These are phyloP conservation scores for Ceratocystis colombiana DNA, from an alignment of 2,329 filamentous ascomycete species.

Conservation along the genomic window DNA sequence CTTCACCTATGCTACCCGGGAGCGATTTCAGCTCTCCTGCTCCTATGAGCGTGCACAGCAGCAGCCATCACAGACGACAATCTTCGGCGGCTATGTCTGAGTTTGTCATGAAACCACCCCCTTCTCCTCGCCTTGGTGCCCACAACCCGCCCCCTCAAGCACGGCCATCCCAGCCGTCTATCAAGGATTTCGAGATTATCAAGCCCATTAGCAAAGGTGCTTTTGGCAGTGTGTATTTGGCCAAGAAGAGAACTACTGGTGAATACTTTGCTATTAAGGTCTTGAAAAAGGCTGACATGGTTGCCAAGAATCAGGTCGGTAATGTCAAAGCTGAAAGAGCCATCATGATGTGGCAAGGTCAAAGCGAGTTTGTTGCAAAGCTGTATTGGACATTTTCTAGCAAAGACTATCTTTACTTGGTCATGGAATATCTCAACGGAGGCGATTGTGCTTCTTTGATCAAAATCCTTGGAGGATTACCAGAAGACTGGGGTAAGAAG, in stretches of 20 bases:
- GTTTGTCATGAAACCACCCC: slow-evolving; percentile 54
- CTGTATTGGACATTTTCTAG: slow-evolving; percentile 99
- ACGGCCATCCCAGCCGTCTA: slow-evolving; percentile 82
- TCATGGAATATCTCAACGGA: slow-evolving; percentile 98
- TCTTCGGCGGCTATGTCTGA: slow-evolving; percentile 81
- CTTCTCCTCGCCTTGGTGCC: slow-evolving; percentile 71
- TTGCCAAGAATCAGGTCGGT: slow-evolving; percentile 97
- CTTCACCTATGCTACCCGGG: slow-evolving; percentile 74
- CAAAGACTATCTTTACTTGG: slow-evolving; percentile 95
- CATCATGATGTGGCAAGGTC: slow-evolving; percentile 99
- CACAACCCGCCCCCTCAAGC: slow-evolving; percentile 72
- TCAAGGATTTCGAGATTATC: slow-evolving; percentile 99
- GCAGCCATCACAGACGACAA: slow-evolving; percentile 66
- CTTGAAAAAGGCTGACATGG: slow-evolving; percentile 98
- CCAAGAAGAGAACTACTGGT: slow-evolving; percentile 96
- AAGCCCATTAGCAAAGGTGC: slow-evolving; percentile 98
- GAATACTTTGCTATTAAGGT: slow-evolving; percentile 99
- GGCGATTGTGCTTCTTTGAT: slow-evolving; percentile 94
- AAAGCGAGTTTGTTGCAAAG: slow-evolving; percentile 98
- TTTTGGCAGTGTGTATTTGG: slow-evolving; percentile 93
- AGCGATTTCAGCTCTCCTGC: slow-evolving; percentile 73
- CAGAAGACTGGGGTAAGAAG: slow-evolving; percentile 97
- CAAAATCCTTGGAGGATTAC: slow-evolving; percentile 81
- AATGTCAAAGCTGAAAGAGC: slow-evolving; percentile 97
- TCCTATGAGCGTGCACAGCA: slow-evolving; percentile 41